A percentile compares a stretch with the other conserved stretches of the same genome.
These are phyloP conservation scores for Debaryomyces prosopidis DNA, from an alignment of 805 yeast species.

Conservation along the genomic window DNA sequence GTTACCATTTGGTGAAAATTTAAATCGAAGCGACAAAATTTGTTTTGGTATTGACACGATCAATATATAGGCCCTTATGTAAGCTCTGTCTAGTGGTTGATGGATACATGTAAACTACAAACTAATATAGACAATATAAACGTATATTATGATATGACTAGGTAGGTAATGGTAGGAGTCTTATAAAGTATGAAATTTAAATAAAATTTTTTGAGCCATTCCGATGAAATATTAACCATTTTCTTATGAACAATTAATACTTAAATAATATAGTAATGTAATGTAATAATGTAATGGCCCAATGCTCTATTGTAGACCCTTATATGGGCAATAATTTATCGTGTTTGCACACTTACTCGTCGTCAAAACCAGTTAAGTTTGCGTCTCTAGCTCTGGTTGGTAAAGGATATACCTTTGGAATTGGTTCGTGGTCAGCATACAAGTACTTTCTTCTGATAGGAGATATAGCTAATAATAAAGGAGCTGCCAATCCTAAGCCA, in stretches of 20 bases:
- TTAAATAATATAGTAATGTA: neutral
- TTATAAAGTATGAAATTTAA: no score
- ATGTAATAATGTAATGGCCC: neutral
- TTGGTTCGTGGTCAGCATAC: conserved; percentile 63
- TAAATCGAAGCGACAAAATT: neutral
- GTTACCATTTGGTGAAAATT: neutral
- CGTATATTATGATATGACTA: neutral
- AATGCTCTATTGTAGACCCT: no score
- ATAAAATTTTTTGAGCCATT: neutral
- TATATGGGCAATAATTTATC: no score
- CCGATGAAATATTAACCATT: neutral
- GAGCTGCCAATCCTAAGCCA: conserved; percentile 66
- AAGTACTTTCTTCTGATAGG: conserved; percentile 70
- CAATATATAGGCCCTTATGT: neutral
- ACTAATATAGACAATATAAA: neutral
- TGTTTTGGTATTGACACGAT: neutral
- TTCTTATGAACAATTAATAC: neutral
- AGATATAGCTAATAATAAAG: conserved; percentile 59
- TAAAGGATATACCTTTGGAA: conserved; percentile 62
- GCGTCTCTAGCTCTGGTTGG: conserved; percentile 56
- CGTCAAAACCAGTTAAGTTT: conserved; percentile 56
- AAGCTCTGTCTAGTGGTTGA: neutral
- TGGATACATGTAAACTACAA: neutral
- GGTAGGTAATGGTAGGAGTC: neutral
- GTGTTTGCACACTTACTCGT: conserved; percentile 18